Conservation (phyloP, 768 basidiomycete species). For the Tulasnella sp. region DNA sequence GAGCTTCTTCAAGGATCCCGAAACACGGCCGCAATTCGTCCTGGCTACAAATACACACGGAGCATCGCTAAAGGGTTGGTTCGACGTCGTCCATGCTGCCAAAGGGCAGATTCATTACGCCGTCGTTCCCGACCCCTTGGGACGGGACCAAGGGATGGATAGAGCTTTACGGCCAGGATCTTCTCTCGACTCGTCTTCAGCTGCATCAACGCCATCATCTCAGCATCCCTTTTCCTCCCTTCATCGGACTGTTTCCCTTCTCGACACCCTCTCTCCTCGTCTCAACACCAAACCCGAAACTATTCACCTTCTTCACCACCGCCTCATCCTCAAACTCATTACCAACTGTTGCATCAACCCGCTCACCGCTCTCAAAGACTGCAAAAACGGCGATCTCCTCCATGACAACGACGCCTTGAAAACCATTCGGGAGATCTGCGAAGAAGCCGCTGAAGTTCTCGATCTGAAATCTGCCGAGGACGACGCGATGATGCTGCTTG, state of each 20-base stretch:
- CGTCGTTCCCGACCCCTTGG: slow-evolving; percentile 63
- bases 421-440: slow-evolving; percentile 54
- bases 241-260: slow-evolving; percentile 4
- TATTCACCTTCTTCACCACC: slow-evolving; percentile 59
- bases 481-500: neutral
- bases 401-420: slow-evolving; percentile 41
- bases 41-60: slow-evolving; percentile 80
- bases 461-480: slow-evolving; percentile 35
- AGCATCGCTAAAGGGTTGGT: slow-evolving; percentile 45
- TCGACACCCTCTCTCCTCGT: slow-evolving; percentile 24
- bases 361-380: slow-evolving; percentile 73
- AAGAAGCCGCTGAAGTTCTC: slow-evolving; percentile 68
- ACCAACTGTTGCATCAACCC: slow-evolving; percentile 82
- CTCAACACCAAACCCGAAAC: slow-evolving; percentile 64
- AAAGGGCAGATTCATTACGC: slow-evolving; percentile 71
- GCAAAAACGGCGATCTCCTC: slow-evolving; percentile 74
- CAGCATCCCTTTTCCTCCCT: slow-evolving; percentile 7
- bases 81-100: slow-evolving; percentile 65
- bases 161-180: neutral
- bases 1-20: slow-evolving; percentile 65
- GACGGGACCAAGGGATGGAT: slow-evolving; percentile 29
- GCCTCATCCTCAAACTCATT: slow-evolving; percentile 74
- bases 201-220: neutral
- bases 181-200: neutral
- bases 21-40: slow-evolving; percentile 77